Conservation (phyloP, 164 flowering plant species). For the Litsea cubeba region DNA sequence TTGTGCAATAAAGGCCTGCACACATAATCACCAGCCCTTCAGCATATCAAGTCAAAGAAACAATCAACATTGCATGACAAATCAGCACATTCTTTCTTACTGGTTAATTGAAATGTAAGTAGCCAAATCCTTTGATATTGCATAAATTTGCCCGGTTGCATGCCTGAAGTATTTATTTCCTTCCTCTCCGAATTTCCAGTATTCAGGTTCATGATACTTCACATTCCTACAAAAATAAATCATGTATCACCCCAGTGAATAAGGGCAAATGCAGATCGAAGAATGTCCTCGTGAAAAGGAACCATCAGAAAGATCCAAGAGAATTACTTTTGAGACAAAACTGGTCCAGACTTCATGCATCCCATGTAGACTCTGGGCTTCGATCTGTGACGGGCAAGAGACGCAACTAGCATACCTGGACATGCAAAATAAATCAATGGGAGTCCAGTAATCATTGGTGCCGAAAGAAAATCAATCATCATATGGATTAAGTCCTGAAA, state of each 20-base stretch:
- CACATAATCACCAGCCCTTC: not conserved
- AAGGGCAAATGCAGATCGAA: not conserved
- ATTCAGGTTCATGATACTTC: constrained; percentile 86
- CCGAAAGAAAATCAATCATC: not conserved
- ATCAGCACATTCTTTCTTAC: constrained; percentile 34
- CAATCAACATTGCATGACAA: not conserved
- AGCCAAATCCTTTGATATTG: constrained; percentile 83
- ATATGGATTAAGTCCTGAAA: not conserved
- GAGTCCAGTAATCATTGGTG: not conserved
- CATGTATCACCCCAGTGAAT: constrained; percentile 7
- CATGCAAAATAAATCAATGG: constrained; percentile 2
- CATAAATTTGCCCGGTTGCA: constrained; percentile 91
- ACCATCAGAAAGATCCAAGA: not conserved
- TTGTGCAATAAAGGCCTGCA: constrained; percentile 79
- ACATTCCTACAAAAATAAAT: constrained; percentile 42
- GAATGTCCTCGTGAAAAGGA: not conserved
- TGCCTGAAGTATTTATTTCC: constrained; percentile 91
- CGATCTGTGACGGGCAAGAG: constrained; percentile 75
- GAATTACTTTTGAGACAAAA: constrained; percentile 73
- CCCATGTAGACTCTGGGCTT: constrained; percentile 90
- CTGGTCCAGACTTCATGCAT: constrained; percentile 98
- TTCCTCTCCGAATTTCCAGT: constrained; percentile 91
- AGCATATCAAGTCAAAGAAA: not conserved
- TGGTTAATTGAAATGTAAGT: constrained; percentile 78
- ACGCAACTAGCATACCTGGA: constrained; percentile 77